These are phyloP conservation scores for Calonectria pauciramosa DNA, from an alignment of 2,329 filamentous ascomycete genomes.

Conservation along the genomic window DNA sequence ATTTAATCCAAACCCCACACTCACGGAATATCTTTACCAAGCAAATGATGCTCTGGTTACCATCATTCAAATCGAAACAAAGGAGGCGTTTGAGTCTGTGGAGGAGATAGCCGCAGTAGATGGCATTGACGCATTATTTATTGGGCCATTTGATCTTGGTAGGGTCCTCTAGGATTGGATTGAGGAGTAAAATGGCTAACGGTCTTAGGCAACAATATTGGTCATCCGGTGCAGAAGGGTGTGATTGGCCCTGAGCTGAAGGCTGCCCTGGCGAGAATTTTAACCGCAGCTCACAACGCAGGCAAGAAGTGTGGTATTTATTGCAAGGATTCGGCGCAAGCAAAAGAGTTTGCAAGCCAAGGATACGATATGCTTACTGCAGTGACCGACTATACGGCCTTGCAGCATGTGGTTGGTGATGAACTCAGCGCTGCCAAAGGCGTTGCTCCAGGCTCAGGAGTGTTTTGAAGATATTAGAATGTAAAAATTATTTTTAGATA, in stretches of 20 bases:
- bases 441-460: constrained; percentile 31
- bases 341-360: constrained; percentile 64
- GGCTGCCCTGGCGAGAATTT: constrained; percentile 68
- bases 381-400: constrained; percentile 65
- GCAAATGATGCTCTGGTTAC: constrained; percentile 67
- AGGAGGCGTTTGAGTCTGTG: constrained; percentile 69
- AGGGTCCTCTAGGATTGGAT: not conserved
- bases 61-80: constrained; percentile 76
- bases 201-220: constrained; percentile 66
- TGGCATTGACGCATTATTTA: constrained; percentile 74
- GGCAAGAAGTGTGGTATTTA: constrained; percentile 76
- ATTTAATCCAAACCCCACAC: constrained; percentile 56
- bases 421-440: constrained; percentile 62
- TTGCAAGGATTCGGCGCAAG: constrained; percentile 66
- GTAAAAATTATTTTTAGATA: not conserved
- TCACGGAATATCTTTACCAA: constrained; percentile 60
- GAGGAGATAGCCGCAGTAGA: constrained; percentile 71
- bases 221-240: constrained; percentile 70
- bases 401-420: constrained; percentile 58
- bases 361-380: constrained; percentile 73
- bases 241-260: constrained; percentile 70
- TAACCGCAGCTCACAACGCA: constrained; percentile 68
- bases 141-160: constrained; percentile 75
- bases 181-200: constrained; percentile 32
- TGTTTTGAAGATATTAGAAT: not conserved